Evolutionary conservation across 176 grass and related monocot genomes (phyloP).

Genomic region (Cenchrus americanus): DNA sequence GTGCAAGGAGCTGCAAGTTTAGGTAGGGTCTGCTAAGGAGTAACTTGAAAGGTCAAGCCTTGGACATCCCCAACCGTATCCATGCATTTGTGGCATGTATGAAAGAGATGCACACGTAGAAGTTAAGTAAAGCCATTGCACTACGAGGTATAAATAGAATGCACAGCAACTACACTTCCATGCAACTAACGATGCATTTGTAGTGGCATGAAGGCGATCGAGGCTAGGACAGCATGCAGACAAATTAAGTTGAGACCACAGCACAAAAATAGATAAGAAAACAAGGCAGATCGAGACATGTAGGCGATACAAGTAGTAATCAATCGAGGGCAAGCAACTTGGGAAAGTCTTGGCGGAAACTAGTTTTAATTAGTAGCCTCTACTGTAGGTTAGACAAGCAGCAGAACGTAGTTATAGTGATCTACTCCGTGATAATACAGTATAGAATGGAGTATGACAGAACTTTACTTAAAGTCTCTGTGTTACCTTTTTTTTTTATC

Average conservation of each 20-base stretch:
- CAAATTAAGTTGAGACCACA: constrained; percentile 35
- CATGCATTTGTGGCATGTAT: constrained; percentile 30
- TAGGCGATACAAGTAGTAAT: constrained; percentile 17
- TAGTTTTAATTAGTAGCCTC: constrained; percentile 19
- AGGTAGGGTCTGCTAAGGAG: constrained; percentile 38
- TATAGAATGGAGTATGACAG: constrained; percentile 15
- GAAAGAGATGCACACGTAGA: constrained; percentile 44
- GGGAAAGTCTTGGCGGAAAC: neutral
- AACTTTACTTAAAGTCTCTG: constrained; percentile 29
- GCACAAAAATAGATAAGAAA: constrained; percentile 33
- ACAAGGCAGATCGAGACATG: constrained; percentile 27
- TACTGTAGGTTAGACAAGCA: constrained; percentile 18
- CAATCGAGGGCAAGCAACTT: neutral
- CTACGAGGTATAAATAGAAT: constrained; percentile 7
- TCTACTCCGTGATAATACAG: neutral
- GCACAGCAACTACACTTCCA: constrained; percentile 35
- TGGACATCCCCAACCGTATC: constrained; percentile 41
- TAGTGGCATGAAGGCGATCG: neutral
- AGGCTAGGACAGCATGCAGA: constrained; percentile 51
- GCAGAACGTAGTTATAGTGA: neutral
- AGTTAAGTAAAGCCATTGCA: constrained; percentile 40
- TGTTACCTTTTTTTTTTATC: constrained; percentile 13
- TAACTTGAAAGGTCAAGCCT: constrained; percentile 42
- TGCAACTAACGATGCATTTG: constrained; percentile 40
- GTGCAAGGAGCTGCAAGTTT: constrained; percentile 51